These are phyloP conservation scores for Acer campestre DNA, from an alignment of 345 rosid species.

Conservation along the genomic window DNA sequence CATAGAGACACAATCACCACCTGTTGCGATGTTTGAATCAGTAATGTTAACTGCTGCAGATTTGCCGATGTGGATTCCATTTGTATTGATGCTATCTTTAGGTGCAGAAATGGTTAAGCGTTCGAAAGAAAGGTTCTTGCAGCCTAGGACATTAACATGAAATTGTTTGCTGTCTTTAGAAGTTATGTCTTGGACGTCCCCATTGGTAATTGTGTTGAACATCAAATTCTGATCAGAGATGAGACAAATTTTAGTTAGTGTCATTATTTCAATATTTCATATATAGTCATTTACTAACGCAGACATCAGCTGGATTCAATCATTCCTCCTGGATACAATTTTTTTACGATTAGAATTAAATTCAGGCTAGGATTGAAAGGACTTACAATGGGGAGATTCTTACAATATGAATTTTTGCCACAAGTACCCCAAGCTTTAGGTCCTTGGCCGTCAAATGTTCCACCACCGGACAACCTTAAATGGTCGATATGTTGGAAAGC, in stretches of 20 bases:
- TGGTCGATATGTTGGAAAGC: conserved; percentile 23
- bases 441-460: conserved; percentile 56
- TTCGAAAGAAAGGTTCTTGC: conserved; percentile 44
- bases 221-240: conserved; percentile 19
- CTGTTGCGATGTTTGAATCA: conserved; percentile 34
- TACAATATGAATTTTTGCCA: conserved; percentile 26
- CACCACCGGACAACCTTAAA: conserved; percentile 36
- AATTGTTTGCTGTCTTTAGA: conserved; percentile 51
- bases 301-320: not conserved
- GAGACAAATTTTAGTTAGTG: not conserved
- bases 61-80: conserved; percentile 58
- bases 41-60: conserved; percentile 34
- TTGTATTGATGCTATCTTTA: conserved; percentile 48
- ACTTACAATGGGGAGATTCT: conserved; percentile 38
- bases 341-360: too few relatives aligned
- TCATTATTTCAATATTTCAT: not conserved
- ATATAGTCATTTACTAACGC: too few relatives aligned
- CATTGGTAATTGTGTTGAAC: conserved; percentile 15
- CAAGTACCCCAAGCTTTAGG: conserved; percentile 38
- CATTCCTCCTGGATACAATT: not conserved
- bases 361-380: not conserved
- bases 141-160: conserved; percentile 40
- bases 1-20: conserved; percentile 60
- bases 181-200: conserved; percentile 27
- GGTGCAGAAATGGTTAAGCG: conserved; percentile 39